phyloP scores from a whole-genome alignment of 352 stramenopile genomes.

The Globisporangium irregulare region DNA sequence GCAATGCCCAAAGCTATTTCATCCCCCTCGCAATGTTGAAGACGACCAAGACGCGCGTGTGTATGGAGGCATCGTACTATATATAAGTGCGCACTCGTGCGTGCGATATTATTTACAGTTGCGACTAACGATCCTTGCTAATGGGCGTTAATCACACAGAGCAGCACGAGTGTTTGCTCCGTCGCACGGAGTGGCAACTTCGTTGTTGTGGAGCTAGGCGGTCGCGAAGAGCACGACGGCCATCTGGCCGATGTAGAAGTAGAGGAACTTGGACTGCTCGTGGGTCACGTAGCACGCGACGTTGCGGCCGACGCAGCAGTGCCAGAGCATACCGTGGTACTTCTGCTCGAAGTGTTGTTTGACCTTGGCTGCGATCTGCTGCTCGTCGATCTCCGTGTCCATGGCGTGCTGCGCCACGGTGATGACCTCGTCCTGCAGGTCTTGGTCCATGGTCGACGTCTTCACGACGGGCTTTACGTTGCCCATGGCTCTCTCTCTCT shows the following conservation, averaged over 20 bases:
- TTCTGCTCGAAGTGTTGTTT: constrained; percentile 93
- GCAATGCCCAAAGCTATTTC: not conserved
- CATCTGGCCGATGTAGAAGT: constrained; percentile 96
- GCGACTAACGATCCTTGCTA: not conserved
- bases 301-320: constrained; percentile 94
- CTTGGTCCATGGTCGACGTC: constrained; percentile 85
- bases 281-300: constrained; percentile 94
- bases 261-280: constrained; percentile 94
- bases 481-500: constrained; percentile 16
- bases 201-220: constrained; percentile 25
- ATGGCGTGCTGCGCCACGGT: constrained; percentile 75
- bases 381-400: constrained; percentile 76
- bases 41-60: not conserved
- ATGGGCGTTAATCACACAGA: not conserved
- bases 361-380: constrained; percentile 90
- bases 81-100: not conserved
- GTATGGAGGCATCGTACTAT: not conserved
- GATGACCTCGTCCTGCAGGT: constrained; percentile 84
- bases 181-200: not conserved
- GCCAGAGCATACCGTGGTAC: constrained; percentile 90
- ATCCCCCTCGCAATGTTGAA: not conserved
- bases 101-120: not conserved
- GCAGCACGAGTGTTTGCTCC: not conserved
- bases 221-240: constrained; percentile 92
- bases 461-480: constrained; percentile 85